phyloP scores from a whole-genome alignment of 148 eudicot species.

The Amaranthus hypochondriacus region DNA sequence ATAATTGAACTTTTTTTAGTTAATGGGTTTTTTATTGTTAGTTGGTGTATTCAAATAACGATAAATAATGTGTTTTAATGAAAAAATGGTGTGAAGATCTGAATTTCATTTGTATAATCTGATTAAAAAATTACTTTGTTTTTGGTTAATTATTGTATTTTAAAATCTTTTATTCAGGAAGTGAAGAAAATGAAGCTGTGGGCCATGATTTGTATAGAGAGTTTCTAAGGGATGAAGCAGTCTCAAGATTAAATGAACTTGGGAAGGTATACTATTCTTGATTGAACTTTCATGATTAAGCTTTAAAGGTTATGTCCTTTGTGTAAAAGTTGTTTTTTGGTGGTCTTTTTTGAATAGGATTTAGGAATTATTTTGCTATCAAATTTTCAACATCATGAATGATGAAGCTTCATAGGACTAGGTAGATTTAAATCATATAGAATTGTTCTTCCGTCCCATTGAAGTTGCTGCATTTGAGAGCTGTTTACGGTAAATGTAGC shows the following conservation, averaged over 20 bases:
- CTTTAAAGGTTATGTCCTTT: too few relatives aligned
- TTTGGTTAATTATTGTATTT: background rate
- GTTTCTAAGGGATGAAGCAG: slow-evolving; percentile 65
- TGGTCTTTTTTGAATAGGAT: too few relatives aligned
- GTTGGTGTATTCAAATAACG: too few relatives aligned
- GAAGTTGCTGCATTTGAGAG: background rate
- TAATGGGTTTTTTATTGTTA: too few relatives aligned
- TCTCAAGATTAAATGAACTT: slow-evolving; percentile 62
- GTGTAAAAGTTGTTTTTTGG: too few relatives aligned
- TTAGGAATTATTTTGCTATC: too few relatives aligned
- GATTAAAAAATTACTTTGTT: background rate
- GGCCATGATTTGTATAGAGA: slow-evolving; percentile 41
- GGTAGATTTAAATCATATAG: background rate
- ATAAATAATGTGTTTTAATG: background rate
- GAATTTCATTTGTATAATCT: background rate
- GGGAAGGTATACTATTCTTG: slow-evolving; percentile 52
- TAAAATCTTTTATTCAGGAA: slow-evolving; percentile 23
- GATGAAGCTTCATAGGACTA: background rate
- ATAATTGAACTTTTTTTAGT: too few relatives aligned
- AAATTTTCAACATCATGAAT: background rate
- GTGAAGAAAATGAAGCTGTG: slow-evolving; percentile 34
- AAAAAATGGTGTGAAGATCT: background rate
- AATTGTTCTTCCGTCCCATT: background rate
- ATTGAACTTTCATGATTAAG: background rate
- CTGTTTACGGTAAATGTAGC: too few relatives aligned